Evolutionary conservation across 306 rosid genomes (phyloP).

Genomic region (Begonia masoniana): DNA sequence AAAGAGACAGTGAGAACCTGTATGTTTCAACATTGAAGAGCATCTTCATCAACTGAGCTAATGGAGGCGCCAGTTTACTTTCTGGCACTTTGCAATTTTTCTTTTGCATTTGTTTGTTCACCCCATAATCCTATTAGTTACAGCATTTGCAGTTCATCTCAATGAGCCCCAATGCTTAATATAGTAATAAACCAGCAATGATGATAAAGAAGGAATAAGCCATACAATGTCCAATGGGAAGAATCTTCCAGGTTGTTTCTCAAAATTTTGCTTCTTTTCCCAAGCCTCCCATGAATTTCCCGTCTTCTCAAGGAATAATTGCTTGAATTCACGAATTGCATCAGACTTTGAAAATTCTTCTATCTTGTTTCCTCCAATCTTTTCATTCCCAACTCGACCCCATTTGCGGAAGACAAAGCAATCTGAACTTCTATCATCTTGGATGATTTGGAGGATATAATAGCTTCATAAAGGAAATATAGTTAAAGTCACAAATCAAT

Average conservation of each 20-base stretch:
- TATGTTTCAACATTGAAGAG: conserved; percentile 90
- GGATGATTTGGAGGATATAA: conserved; percentile 81
- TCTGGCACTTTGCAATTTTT: conserved; percentile 23
- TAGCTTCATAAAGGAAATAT: conserved; percentile 28
- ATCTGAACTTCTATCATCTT: conserved; percentile 73
- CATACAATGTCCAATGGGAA: conserved; percentile 89
- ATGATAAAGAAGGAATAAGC: conserved; percentile 1
- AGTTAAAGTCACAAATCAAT: too few relatives aligned
- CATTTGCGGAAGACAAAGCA: conserved; percentile 90
- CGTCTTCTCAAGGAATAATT: conserved; percentile 85
- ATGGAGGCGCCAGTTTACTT: conserved; percentile 58
- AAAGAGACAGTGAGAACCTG: conserved; percentile 33
- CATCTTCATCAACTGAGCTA: conserved; percentile 81
- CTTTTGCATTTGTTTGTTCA: conserved; percentile 50
- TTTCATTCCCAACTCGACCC: conserved; percentile 94
- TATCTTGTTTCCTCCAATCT: conserved; percentile 75
- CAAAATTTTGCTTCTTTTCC: conserved; percentile 60
- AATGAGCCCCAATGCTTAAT: too few relatives aligned
- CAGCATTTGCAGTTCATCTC: conserved; percentile 3
- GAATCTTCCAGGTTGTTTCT: conserved; percentile 93
- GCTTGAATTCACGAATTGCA: conserved; percentile 68
- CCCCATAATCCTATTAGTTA: conserved; percentile 79
- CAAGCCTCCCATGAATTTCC: conserved; percentile 99
- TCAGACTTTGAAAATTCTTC: conserved; percentile 61
- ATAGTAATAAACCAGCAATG: too few relatives aligned